Base-by-base conservation (phyloP, 306 rosid genomes). In the Medicago arabica region DNA sequence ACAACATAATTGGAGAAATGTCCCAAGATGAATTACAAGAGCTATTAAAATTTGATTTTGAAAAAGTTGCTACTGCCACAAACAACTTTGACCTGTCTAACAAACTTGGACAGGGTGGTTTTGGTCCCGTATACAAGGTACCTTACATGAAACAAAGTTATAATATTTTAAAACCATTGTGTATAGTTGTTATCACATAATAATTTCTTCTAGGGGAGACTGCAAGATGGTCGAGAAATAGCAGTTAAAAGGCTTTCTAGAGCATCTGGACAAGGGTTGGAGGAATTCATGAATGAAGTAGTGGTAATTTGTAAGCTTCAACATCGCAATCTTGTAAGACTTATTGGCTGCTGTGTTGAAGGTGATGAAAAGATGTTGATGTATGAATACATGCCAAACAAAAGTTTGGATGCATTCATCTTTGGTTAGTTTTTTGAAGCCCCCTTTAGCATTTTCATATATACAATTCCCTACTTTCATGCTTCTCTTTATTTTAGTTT, bases 361-460 rank as follows among this genome's bases (percentile, higher is more conserved):
- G 74, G 80, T 25, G 85, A 82, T 2, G 81, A 82, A 69, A 76
- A 80, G 16, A 82, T 82, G 79, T 14, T 82, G 69, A 62, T 82
- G 5, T 85, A 82, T 67, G 88, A 85, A 18, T 82, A 79, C 63
- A 60, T 82, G 86, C 82, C 69, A 4, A 85, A 85, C 16, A 72
- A 67, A 79, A 82, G 84, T 14, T 25, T 85, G 28, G 86, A 79
- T 9, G 7, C 59, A 23, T 61, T 59, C 46, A 2, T 82, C 4
- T 85, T 79, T 7, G 86, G 85, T 82, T 63, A 65, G 80, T 86
- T 10, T 8, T 40, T 16, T 9, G 31, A 39, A 65, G 8, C 7
- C 1, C 13, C n/a, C 16, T 9, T 12, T 23, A n/a, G 6, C 31
- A 7, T 9, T 25, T 14, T 72, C 67, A 11, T 4, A 8, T 67